A percentile compares a stretch with the other conserved stretches of the same genome.
These are phyloP conservation scores for Potentilla sterilis DNA, from an alignment of 306 rosid genomes.

Conservation along the genomic window DNA sequence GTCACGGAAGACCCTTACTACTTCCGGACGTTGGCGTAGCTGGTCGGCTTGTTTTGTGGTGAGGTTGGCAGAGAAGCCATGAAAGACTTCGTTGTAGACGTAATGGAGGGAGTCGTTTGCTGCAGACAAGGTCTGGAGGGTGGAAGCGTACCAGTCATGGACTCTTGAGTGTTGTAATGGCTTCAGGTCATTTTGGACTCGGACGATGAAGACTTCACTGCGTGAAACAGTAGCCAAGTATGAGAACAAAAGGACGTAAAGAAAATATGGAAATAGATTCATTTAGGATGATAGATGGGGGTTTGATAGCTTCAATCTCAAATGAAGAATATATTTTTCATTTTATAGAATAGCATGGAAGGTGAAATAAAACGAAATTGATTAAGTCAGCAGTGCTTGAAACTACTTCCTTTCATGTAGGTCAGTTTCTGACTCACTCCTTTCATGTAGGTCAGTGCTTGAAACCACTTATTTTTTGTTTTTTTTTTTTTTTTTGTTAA, in stretches of 20 bases:
- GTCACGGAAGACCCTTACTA: background rate
- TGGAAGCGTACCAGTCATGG: background rate
- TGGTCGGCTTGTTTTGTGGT: background rate
- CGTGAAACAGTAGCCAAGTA: background rate
- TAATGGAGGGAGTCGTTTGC: background rate
- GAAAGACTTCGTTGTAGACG: background rate
- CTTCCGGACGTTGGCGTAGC: background rate
- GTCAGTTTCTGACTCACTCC: background rate
- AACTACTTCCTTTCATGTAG: background rate
- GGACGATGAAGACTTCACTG: background rate
- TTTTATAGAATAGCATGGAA: background rate
- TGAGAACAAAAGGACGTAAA: background rate
- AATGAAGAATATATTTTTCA: background rate
- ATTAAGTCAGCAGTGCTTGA: background rate
- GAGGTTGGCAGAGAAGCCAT: background rate
- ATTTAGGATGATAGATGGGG: background rate
- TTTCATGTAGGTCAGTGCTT: background rate
- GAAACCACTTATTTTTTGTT: no score
- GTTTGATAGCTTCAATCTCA: background rate
- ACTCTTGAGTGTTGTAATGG: background rate
- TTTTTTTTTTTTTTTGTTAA: background rate
- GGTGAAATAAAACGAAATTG: background rate
- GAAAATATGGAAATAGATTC: background rate
- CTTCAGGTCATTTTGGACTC: background rate
- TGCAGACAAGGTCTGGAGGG: background rate